These are phyloP conservation scores for Holtermannia corniformis DNA, from an alignment of 768 basidiomycete genomes.

Conservation along the genomic window DNA sequence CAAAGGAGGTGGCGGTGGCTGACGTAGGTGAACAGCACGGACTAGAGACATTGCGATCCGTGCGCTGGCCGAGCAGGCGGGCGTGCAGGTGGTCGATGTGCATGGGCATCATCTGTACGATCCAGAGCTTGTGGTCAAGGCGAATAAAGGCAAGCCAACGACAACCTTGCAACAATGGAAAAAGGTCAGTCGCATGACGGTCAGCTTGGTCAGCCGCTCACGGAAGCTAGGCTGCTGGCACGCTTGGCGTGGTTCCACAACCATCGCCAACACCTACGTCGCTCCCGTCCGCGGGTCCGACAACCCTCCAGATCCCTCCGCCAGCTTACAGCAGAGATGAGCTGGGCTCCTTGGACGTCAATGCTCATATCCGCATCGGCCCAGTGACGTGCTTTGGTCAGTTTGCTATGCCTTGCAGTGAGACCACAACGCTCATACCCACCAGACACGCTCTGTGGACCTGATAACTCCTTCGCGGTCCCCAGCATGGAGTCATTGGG, in stretches of 20 bases:
- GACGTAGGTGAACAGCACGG: background rate
- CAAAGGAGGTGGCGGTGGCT: background rate
- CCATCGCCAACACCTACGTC: conserved; percentile 22
- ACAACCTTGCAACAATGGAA: conserved; percentile 40
- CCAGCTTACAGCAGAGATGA: conserved; percentile 12
- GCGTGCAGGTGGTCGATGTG: conserved; percentile 36
- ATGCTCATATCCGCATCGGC: conserved; percentile 25
- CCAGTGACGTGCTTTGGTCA: conserved; percentile 33
- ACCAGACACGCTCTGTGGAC: conserved; percentile 34
- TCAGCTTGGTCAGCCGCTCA: background rate
- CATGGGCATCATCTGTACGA: conserved; percentile 42
- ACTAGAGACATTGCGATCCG: conserved; percentile 13
- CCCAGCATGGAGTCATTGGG: conserved; percentile 41
- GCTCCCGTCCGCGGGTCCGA: conserved; percentile 34
- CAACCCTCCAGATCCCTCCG: conserved; percentile 8
- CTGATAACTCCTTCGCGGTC: conserved; percentile 33
- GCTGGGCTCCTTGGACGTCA: conserved; percentile 19
- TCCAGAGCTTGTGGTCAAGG: conserved; percentile 35
- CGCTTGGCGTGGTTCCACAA: conserved; percentile 26
- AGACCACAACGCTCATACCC: background rate
- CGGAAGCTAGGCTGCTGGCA: conserved; percentile 25
- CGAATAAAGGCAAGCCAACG: conserved; percentile 34
- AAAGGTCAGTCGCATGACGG: conserved; percentile 17
- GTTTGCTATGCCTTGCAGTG: conserved; percentile 1
- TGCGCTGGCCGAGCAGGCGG: conserved; percentile 20